phyloP scores from a whole-genome alignment of 2,329 filamentous ascomycete species.

The Sordariomycetes sp. region DNA sequence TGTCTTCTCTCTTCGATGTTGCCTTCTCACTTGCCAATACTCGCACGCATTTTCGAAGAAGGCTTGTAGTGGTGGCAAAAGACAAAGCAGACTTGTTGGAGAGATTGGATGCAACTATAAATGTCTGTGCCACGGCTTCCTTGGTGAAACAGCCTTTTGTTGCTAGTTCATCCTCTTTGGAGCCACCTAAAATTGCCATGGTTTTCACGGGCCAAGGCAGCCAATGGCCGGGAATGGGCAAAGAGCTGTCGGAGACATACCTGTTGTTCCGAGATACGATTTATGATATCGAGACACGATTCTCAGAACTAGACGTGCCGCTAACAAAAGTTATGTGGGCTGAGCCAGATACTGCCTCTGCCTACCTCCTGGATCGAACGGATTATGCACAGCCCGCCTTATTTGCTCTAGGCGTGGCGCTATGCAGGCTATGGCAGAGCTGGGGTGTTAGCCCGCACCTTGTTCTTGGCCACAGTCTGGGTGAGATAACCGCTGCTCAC shows the following conservation, averaged over 20 bases:
- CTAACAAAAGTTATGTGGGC: slow-evolving; percentile 18
- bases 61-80: slow-evolving; percentile 3
- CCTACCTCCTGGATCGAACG: slow-evolving; percentile 15
- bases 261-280: slow-evolving; percentile 17
- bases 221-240: slow-evolving; percentile 20
- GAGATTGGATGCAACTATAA: neutral
- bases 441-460: slow-evolving; percentile 18
- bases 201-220: slow-evolving; percentile 26
- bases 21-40: slow-evolving; percentile 1
- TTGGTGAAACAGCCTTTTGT: too few species aligned
- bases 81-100: slow-evolving; percentile 3
- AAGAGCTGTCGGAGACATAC: slow-evolving; percentile 12
- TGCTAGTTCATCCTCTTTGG: neutral
- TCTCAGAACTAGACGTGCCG: slow-evolving; percentile 13
- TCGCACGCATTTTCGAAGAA: neutral
- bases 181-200: slow-evolving; percentile 13
- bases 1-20: slow-evolving; percentile 7
- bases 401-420: slow-evolving; percentile 20
- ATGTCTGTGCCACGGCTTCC: neutral
- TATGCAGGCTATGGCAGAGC: slow-evolving; percentile 19
- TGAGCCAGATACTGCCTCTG: slow-evolving; percentile 9
- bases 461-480: slow-evolving; percentile 13
- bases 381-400: slow-evolving; percentile 22
- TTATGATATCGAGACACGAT: slow-evolving; percentile 8
- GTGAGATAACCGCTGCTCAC: slow-evolving; percentile 18